Conservation (phyloP, 1,139 yeast genomes). For the Arxiozyma slooffiae region DNA sequence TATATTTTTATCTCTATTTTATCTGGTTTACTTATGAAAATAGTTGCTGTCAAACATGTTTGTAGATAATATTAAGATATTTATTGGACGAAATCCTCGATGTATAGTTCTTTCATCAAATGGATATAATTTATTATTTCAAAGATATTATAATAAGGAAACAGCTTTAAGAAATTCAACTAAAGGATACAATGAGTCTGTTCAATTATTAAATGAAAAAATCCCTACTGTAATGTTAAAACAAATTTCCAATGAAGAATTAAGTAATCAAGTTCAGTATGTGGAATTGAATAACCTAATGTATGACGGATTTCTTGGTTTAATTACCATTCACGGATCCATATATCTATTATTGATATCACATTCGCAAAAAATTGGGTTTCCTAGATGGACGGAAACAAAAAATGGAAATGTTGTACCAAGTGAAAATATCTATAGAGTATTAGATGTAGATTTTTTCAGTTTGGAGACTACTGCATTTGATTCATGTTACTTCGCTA, state of each 20-base stretch:
- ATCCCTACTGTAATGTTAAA: conserved; percentile 18
- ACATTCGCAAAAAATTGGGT: conserved; percentile 47
- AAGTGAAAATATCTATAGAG: conserved; percentile 42
- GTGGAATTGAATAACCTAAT: conserved; percentile 17
- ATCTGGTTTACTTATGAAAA: neutral
- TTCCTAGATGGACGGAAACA: conserved; percentile 36
- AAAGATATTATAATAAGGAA: conserved; percentile 10
- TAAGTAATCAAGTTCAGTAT: conserved; percentile 12
- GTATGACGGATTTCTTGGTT: conserved; percentile 52
- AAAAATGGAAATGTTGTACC: conserved; percentile 22
- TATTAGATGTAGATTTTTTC: conserved; percentile 51
- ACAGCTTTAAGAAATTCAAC: conserved; percentile 6
- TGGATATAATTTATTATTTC: conserved; percentile 17
- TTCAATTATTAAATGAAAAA: conserved; percentile 4
- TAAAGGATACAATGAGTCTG: neutral
- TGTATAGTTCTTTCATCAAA: conserved; percentile 18
- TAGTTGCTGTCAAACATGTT: neutral
- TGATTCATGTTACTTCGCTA: conserved; percentile 34
- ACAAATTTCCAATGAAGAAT: conserved; percentile 13
- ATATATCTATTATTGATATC: conserved; percentile 53
- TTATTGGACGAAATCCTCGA: conserved; percentile 21
- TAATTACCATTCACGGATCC: conserved; percentile 45
- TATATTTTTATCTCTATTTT: neutral
- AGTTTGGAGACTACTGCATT: conserved; percentile 50
- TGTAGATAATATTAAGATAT: conserved; percentile 7